Evolutionary conservation across 2,329 filamentous ascomycete species (phyloP).

Genomic region (Hypoxylon sp.): DNA sequence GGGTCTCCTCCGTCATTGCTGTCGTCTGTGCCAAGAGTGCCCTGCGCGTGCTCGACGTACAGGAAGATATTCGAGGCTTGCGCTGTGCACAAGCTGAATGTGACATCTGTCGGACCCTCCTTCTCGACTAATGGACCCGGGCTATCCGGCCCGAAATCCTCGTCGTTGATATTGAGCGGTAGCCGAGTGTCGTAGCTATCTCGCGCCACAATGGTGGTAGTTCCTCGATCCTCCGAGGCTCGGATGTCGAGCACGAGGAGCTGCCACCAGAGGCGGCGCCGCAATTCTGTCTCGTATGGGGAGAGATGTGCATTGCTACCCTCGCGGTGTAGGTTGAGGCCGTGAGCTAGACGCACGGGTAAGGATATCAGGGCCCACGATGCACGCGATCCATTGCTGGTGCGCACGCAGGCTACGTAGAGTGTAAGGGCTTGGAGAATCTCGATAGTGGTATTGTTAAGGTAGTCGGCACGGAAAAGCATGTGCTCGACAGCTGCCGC

Average conservation of each 20-base stretch:
- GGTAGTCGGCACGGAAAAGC: slow-evolving; percentile 54
- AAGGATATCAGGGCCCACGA: slow-evolving; percentile 54
- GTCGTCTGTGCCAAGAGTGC: slow-evolving; percentile 2
- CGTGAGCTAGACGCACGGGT: slow-evolving; percentile 55
- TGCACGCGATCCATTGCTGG: slow-evolving; percentile 49
- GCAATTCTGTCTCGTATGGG: slow-evolving; percentile 66
- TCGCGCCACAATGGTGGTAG: slow-evolving; percentile 53
- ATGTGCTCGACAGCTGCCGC: slow-evolving; percentile 50
- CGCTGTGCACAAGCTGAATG: slow-evolving; percentile 52
- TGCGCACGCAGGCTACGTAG: slow-evolving; percentile 54
- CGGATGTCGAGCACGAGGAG: slow-evolving; percentile 68
- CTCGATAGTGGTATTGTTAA: slow-evolving; percentile 52
- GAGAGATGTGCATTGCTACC: slow-evolving; percentile 47
- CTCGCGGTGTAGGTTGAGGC: slow-evolving; percentile 54
- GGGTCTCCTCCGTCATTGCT: neutral
- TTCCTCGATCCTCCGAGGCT: slow-evolving; percentile 63
- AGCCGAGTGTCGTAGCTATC: slow-evolving; percentile 57
- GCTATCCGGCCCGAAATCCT: slow-evolving; percentile 55
- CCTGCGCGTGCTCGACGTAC: slow-evolving; percentile 49
- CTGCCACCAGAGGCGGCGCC: slow-evolving; percentile 69
- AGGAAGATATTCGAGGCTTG: slow-evolving; percentile 53
- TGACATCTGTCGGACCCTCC: slow-evolving; percentile 52
- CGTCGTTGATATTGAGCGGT: slow-evolving; percentile 64
- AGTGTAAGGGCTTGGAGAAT: slow-evolving; percentile 53
- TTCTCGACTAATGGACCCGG: slow-evolving; percentile 48